A percentile compares a stretch with the other conserved stretches of the same genome.
Evolutionary conservation across 2,329 filamentous ascomycete species (phyloP).

Genomic region (Penicillium sp.): DNA sequence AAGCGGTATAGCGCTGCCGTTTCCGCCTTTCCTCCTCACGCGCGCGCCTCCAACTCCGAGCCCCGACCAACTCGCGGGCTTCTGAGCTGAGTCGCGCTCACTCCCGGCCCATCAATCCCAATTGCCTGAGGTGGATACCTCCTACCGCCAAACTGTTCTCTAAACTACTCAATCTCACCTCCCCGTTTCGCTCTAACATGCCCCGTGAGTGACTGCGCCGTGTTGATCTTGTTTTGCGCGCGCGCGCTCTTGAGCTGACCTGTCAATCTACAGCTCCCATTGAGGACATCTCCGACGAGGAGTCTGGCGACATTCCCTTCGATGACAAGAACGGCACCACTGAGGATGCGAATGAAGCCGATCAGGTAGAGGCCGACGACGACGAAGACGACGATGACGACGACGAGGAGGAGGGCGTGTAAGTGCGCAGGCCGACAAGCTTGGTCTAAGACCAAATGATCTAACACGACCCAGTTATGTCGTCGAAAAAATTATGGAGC

Average conservation of each 20-base stretch:
- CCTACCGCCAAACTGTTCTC: constrained; percentile 36
- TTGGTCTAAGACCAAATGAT: constrained; percentile 4
- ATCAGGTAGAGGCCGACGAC: constrained; percentile 23
- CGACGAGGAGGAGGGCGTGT: constrained; percentile 37
- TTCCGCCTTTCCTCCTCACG: constrained; percentile 29
- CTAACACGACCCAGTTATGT: constrained; percentile 36
- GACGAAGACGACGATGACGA: constrained; percentile 33
- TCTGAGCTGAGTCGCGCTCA: background rate
- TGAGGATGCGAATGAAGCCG: constrained; percentile 19
- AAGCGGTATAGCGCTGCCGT: constrained; percentile 36
- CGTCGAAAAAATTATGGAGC: constrained; percentile 44
- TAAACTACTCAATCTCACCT: constrained; percentile 24
- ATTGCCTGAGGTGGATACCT: constrained; percentile 7
- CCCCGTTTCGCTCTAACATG: constrained; percentile 33
- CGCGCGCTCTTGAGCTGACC: constrained; percentile 9
- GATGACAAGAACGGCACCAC: constrained; percentile 28
- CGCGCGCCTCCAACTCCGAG: constrained; percentile 19
- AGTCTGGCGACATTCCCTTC: constrained; percentile 43
- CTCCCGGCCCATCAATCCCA: background rate
- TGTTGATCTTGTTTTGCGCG: constrained; percentile 14
- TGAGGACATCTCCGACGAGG: constrained; percentile 39
- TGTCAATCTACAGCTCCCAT: constrained; percentile 30
- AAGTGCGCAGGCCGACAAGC: constrained; percentile 17
- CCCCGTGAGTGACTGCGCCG: constrained; percentile 40
- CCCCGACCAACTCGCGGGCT: background rate